phyloP scores from a whole-genome alignment of 371 early-diverging fungal genomes.

The Mucor plumbeus region DNA sequence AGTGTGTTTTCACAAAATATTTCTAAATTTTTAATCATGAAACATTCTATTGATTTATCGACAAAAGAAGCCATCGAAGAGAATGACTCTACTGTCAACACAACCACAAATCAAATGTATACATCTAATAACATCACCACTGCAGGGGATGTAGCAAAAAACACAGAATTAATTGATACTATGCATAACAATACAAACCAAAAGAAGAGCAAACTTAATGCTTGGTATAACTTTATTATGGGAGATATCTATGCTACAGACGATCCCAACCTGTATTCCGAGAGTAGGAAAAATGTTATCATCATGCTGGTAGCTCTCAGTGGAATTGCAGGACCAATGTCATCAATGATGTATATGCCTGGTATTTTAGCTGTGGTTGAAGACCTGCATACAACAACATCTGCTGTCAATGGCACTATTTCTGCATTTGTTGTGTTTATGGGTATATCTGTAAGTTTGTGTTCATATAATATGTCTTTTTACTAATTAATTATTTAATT shows the following conservation, averaged over 20 bases:
- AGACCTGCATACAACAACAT: conserved; percentile 38
- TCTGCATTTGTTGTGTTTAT: conserved; percentile 46
- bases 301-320: conserved; percentile 34
- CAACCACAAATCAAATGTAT: neutral
- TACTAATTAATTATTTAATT: too few species aligned
- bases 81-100: neutral
- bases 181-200: neutral
- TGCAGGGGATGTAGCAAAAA: neutral
- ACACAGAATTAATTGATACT: neutral
- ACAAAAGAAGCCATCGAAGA: neutral
- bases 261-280: conserved; percentile 41
- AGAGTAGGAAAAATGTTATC: conserved; percentile 40
- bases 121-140: neutral
- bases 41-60: neutral
- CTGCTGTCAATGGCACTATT: conserved; percentile 46
- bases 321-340: conserved; percentile 43
- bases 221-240: conserved; percentile 20
- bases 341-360: conserved; percentile 53
- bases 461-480: too few species aligned
- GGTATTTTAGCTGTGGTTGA: conserved; percentile 39
- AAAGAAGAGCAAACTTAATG: neutral
- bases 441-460: conserved; percentile 38
- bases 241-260: conserved; percentile 31
- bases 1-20: too few species aligned
- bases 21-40: too few species aligned